Evolutionary conservation across 1,284 basidiomycete species (phyloP), one percentile per base, ranked within the genome.

Genomic region (Rhodofomes roseus): DNA sequence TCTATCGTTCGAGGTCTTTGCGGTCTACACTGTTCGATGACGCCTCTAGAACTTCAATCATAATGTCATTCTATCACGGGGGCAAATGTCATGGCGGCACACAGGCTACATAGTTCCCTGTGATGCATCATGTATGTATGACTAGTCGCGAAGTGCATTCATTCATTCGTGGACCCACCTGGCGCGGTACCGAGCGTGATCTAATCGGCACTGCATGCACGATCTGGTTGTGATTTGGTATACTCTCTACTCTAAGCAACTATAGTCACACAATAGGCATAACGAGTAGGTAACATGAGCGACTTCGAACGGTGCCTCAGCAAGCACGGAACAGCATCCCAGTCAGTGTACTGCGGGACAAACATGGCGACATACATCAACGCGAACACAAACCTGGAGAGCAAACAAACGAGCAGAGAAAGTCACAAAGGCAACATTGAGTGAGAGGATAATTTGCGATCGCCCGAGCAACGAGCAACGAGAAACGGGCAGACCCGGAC

Each of bases 181-280:
- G n/a, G n/a, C n/a, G n/a, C n/a, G n/a, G n/a, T n/a, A n/a, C n/a
- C n/a, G n/a, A n/a, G n/a, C n/a, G n/a, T n/a, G n/a, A n/a, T n/a
- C n/a, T n/a, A 9, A 44, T 22, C 12, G 23, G 22, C 23, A 16
- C n/a, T 36, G 16, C 34, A 4, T 18, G 34, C n/a, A 23, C 18
- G 50, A 52, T 37, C 50, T 36, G 18, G 43, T 27, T 54, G 36
- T 22, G 11, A 46, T 27, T 50, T 39, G 27, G 55, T 51, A 57
- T 57, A 57, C 46, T 50, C 18, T 57, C 55, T 57, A 57, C 55
- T 57, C 55, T 57, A 57, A 25, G 29, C 44, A 34, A 37, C 34
- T 48, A 51, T 29, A 23, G 50, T 52, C 50, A 52, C 50, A 48
- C 46, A 27, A 57, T 51, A 57, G 46, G 43, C 46, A 57, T 50